phyloP scores from a whole-genome alignment of 129 eudicot species.

The Artemisia argyi region DNA sequence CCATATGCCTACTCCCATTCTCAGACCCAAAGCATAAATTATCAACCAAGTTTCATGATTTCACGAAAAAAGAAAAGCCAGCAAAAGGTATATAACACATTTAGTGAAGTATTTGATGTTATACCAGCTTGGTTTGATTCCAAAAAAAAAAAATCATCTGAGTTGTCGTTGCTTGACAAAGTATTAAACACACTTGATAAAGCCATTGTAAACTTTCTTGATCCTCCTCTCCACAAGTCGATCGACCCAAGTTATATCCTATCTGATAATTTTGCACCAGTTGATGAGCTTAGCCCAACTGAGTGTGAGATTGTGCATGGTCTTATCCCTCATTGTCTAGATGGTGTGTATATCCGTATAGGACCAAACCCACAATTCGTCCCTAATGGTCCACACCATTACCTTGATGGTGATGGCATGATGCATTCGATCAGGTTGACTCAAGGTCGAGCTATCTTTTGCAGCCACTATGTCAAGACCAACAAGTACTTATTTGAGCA shows the following conservation, averaged over 20 bases:
- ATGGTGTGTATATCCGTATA: constrained; percentile 62
- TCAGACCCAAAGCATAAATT: too few species aligned
- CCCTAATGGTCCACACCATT: constrained; percentile 66
- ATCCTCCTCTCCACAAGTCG: constrained; percentile 20
- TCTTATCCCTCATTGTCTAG: background rate
- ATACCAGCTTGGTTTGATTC: background rate
- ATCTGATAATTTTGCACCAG: constrained; percentile 18
- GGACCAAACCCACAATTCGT: constrained; percentile 68
- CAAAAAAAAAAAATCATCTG: background rate
- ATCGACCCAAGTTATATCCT: constrained; percentile 1
- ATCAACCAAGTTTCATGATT: too few species aligned
- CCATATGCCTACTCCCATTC: too few species aligned
- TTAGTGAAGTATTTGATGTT: too few species aligned
- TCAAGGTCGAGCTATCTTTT: constrained; percentile 43
- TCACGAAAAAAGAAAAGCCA: too few species aligned
- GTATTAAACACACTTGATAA: background rate
- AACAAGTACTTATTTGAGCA: constrained; percentile 41
- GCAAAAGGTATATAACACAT: too few species aligned
- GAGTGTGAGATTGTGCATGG: constrained; percentile 16
- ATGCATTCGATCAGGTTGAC: constrained; percentile 47
- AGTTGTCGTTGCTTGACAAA: background rate
- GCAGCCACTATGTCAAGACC: constrained; percentile 53
- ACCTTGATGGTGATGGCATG: constrained; percentile 69
- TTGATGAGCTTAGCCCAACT: constrained; percentile 11
- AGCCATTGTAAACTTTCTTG: constrained; percentile 13